Evolutionary conservation across 306 rosid species (phyloP).

Genomic region (Cicer pinnatifidum): DNA sequence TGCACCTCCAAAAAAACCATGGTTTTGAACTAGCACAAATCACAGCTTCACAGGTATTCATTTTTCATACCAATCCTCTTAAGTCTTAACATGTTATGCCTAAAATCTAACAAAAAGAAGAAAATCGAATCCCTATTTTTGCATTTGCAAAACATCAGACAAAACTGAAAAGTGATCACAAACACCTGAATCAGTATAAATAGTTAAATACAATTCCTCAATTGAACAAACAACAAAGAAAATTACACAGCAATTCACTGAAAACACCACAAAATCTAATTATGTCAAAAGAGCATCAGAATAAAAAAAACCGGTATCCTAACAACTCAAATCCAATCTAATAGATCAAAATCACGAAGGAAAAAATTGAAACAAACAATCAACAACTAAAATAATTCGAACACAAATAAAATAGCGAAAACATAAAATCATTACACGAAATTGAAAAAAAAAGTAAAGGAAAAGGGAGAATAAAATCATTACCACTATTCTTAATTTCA

Average conservation of each 20-base stretch:
- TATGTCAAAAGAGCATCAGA: conserved; percentile 25
- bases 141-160: not conserved
- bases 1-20: not conserved
- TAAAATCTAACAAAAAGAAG: conserved; percentile 18
- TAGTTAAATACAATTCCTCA: conserved; percentile 4
- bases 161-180: conserved; percentile 27
- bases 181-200: conserved; percentile 13
- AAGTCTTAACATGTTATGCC: not conserved
- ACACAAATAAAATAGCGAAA: conserved; percentile 18
- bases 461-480: conserved; percentile 28
- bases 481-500: conserved; percentile 66
- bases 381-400: conserved; percentile 8
- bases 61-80: conserved; percentile 2
- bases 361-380: no score
- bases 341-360: not conserved
- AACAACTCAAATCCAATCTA: conserved; percentile 25
- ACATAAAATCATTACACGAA: not conserved
- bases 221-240: conserved; percentile 13
- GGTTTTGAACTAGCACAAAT: conserved; percentile 16
- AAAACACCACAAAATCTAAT: conserved; percentile 28
- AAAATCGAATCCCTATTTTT: not conserved
- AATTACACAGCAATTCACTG: not conserved
- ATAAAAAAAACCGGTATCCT: conserved; percentile 1
- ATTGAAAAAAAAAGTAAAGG: not conserved
- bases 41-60: not conserved